phyloP scores from a whole-genome alignment of 2,329 filamentous ascomycete genomes.

The Ophiocordyceps camponoti-rufipedis region DNA sequence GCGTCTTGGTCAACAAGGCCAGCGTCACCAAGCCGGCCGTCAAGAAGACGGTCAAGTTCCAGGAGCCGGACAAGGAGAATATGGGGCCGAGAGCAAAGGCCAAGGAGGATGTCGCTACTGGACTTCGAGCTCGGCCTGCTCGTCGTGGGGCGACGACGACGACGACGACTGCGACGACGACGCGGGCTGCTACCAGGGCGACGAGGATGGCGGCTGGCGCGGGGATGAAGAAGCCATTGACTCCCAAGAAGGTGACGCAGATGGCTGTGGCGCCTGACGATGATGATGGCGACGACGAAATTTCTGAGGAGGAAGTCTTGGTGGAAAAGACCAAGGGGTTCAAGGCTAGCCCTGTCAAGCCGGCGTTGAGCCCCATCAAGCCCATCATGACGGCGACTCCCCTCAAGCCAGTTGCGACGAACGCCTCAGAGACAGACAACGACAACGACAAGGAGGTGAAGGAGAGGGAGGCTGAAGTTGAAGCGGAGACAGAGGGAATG shows the following conservation, averaged over 20 bases:
- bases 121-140: slow-evolving; percentile 24
- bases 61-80: slow-evolving; percentile 49
- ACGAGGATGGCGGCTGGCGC: slow-evolving; percentile 9
- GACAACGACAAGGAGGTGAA: neutral
- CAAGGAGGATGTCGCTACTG: slow-evolving; percentile 16
- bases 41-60: slow-evolving; percentile 46
- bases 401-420: neutral
- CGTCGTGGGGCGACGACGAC: slow-evolving; percentile 17
- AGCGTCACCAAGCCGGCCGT: slow-evolving; percentile 21
- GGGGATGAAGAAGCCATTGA: slow-evolving; percentile 30
- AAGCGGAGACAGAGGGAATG: neutral
- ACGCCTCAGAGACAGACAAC: neutral
- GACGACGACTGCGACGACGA: slow-evolving; percentile 15
- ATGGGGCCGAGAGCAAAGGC: slow-evolving; percentile 22
- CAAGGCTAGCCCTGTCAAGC: slow-evolving; percentile 20
- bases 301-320: slow-evolving; percentile 37
- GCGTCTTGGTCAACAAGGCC: slow-evolving; percentile 11
- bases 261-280: slow-evolving; percentile 26
- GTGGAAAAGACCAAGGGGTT: slow-evolving; percentile 23
- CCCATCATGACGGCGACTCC: slow-evolving; percentile 10
- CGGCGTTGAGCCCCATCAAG: slow-evolving; percentile 38
- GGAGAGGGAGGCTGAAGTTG: slow-evolving; percentile 9
- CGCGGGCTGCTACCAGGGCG: slow-evolving; percentile 12
- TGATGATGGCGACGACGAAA: slow-evolving; percentile 17
- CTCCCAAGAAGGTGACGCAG: slow-evolving; percentile 47